Base-by-base conservation (phyloP, 106 monocot genomes). In the Dendrobium huoshanense region DNA sequence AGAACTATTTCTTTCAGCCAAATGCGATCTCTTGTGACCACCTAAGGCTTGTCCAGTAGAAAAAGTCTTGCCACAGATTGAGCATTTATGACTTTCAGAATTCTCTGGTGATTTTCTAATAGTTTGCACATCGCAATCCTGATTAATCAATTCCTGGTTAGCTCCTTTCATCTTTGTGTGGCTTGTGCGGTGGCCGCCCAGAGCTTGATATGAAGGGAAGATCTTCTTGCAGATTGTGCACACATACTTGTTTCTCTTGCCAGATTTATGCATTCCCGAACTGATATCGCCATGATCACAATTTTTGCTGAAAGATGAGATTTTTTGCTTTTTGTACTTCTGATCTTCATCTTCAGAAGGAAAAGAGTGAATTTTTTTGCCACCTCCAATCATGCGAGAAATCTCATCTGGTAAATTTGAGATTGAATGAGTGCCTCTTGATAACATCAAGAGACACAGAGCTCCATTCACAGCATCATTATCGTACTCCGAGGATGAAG, bases 21-120 rank as follows among this genome's bases (percentile, higher is more conserved):
- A 72, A 73, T 87, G 87, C 15, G 84, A 72, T 75, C 81, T 76
- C 78, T 79, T 81, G 56, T 87, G 87, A 5, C 87, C 87, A 7
- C 87, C 87, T 41, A 84, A 76, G 7, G 87, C 87, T 45, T 87
- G 84, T 2, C 84, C 81, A 33, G 87, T 81, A 20, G 77, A 11
- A 20, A 87, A 87, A 16, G 44, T 67, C 76, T 79, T 87, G 61
- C 54, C 61, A 73, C 87, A 87, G 5, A 79, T 68, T 13, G 44
- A 16, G 45, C 87, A 87, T 25, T 72, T 41, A 67, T 73, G 47
- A 20, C 2, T 68, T 33, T 3, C 8, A 33, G 1, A 31, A 29
- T 27, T 43, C 17, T 75, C 73, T 48, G 54, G 55, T 13, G 22
- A 58, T 13, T 9, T 22, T 33, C 5, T 7, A 55, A 2, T 58